Conservation (phyloP, 2,329 filamentous ascomycete genomes). For the Albifimbria verrucaria region DNA sequence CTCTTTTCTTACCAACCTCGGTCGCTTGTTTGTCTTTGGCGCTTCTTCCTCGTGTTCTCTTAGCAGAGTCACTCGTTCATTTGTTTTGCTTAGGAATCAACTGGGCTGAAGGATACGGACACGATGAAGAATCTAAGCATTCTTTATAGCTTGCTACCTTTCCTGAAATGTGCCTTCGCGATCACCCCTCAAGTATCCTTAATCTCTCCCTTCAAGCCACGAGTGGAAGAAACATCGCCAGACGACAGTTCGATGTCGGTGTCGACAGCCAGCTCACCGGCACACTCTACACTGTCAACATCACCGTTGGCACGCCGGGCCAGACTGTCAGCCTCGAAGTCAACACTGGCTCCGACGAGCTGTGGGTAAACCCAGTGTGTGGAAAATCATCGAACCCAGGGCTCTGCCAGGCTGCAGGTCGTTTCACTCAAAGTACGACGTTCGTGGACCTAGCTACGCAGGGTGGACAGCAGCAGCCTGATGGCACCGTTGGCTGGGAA, state of each 20-base stretch:
- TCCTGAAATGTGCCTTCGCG: background rate
- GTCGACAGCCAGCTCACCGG: background rate
- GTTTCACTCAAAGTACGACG: constrained; percentile 8
- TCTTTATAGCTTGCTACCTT: background rate
- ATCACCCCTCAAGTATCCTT: background rate
- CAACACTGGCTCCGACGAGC: constrained; percentile 28
- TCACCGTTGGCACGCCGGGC: constrained; percentile 23
- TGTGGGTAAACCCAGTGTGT: constrained; percentile 33
- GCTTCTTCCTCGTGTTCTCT: background rate
- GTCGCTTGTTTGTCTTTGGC: background rate
- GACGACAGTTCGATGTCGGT: background rate
- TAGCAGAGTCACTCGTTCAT: background rate
- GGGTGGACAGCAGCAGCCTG: background rate
- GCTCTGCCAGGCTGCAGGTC: constrained; percentile 13
- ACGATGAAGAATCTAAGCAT: background rate
- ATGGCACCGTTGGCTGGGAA: constrained; percentile 10
- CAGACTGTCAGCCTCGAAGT: constrained; percentile 24
- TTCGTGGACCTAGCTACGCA: background rate
- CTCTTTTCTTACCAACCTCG: background rate
- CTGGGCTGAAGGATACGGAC: background rate
- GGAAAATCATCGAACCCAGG: constrained; percentile 5
- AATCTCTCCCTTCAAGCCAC: background rate
- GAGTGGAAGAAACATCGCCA: background rate
- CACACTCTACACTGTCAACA: background rate
- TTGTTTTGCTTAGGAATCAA: background rate